A percentile compares a stretch with the other conserved stretches of the same genome.
phyloP scores from a whole-genome alignment of 148 eudicot species.

The Fagopyrum esculentum region DNA sequence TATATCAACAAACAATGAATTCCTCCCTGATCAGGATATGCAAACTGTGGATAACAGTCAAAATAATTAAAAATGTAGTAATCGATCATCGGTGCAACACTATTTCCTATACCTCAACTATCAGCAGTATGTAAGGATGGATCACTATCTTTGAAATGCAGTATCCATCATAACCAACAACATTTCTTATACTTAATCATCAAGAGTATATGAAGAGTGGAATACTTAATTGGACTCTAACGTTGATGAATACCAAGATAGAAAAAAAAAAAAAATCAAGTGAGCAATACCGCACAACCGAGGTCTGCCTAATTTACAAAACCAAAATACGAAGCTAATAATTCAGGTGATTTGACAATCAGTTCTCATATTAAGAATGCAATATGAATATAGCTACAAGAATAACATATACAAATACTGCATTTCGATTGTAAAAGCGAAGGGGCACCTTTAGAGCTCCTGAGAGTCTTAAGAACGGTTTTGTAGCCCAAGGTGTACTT shows the following conservation, averaged over 20 bases:
- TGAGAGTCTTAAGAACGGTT: constrained; percentile 51
- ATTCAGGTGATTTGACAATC: too few species aligned
- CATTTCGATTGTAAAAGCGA: too few species aligned
- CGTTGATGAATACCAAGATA: background rate
- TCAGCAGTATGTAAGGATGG: too few species aligned
- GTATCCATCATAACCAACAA: background rate
- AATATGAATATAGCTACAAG: too few species aligned
- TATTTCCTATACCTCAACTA: too few species aligned
- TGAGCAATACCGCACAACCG: too few species aligned
- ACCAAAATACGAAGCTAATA: background rate
- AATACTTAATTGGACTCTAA: background rate
- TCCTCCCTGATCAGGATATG: background rate
- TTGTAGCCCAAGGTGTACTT: constrained; percentile 55
- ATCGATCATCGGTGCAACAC: too few species aligned
- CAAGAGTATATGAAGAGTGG: background rate
- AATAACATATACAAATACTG: too few species aligned
- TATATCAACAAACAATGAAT: background rate
- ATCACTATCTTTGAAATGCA: background rate
- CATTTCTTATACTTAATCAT: background rate
- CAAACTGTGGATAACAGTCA: background rate
- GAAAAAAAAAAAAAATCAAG: background rate
- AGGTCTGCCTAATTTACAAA: background rate
- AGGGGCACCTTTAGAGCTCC: constrained; percentile 43
- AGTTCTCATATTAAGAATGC: too few species aligned
- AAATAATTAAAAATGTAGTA: background rate